These are phyloP conservation scores for Suzukiozyma palmioleophila DNA, from an alignment of 1,139 yeast species.

Conservation along the genomic window DNA sequence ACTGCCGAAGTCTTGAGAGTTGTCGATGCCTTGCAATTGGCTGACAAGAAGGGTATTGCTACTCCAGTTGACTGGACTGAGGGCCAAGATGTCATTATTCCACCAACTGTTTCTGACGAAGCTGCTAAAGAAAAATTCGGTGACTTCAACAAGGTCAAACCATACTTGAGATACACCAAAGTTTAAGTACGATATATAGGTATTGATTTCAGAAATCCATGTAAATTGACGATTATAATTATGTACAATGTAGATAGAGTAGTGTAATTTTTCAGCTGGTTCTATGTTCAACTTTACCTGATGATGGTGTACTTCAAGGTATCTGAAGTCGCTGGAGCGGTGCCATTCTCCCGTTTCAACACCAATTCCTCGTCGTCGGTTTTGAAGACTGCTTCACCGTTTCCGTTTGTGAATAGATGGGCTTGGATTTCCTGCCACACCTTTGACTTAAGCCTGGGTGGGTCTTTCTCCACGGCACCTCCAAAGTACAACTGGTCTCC, in stretches of 20 bases:
- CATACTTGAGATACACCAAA: slow-evolving; percentile 69
- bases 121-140: slow-evolving; percentile 82
- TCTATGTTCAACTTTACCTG: slow-evolving; percentile 2
- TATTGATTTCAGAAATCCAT: too few relatives aligned
- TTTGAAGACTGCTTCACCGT: slow-evolving; percentile 10
- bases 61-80: slow-evolving; percentile 75
- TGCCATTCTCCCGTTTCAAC: slow-evolving; percentile 4
- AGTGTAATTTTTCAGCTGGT: too few relatives aligned
- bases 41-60: slow-evolving; percentile 75
- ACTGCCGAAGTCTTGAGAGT: slow-evolving; percentile 83
- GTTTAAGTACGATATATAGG: not conserved
- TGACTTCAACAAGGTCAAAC: slow-evolving; percentile 73
- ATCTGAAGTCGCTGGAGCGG: slow-evolving; percentile 4
- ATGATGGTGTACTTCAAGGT: slow-evolving; percentile 9
- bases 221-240: too few relatives aligned
- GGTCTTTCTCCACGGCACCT: slow-evolving; percentile 12
- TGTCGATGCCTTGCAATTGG: slow-evolving; percentile 76
- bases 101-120: slow-evolving; percentile 75
- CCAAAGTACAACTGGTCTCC: slow-evolving; percentile 31
- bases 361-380: slow-evolving; percentile 6
- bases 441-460: slow-evolving; percentile 28
- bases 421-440: slow-evolving; percentile 30
- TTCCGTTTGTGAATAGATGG: slow-evolving; percentile 14
- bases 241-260: too few relatives aligned
- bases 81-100: slow-evolving; percentile 87